Evolutionary conservation across 345 rosid species (phyloP), one percentile per base, ranked within the genome.

Genomic region (Hevea brasiliensis): DNA sequence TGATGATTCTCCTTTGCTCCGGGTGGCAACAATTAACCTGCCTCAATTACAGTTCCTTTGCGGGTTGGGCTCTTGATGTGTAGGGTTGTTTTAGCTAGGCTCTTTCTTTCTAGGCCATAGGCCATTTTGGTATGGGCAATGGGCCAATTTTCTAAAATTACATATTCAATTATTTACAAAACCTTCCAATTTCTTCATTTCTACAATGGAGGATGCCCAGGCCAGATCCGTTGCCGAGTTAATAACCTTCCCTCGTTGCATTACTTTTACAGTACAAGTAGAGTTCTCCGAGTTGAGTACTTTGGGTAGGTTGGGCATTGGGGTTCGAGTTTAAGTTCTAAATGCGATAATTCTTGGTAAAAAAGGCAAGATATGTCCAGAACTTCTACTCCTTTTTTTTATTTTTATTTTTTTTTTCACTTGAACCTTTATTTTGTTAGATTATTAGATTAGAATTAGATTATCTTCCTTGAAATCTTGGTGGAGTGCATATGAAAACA

Each of bases 201-300:
- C 50, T 66, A 7, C 67, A 35, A 92, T 95, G 99, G 99, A 92
- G 78, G 95, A 92, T 77, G 98, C 99, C 8, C 91, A 84, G 66
- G 94, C 96, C 74, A 89, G 97, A 95, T 95, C 99, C 81, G 90
- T 87, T 71, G 5, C 89, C 14, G 99, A 95, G 99, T 98, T 92
- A 71, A 79, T 77, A 77, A 32, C 20, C 76, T 61, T 75, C 50
- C 60, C 64, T 75, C 55, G 40, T 55, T 67, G 40, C 57, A 24
- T 15, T 72, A 44, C 37, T 60, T 50, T 53, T 26, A 20, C 4
- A n/a, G 15, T 29, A 55, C 18, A 56, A 56, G 40, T 50, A 37
- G 53, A 15, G 12, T 48, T 48, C 2, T 8, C 56, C n/a, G 41
- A n/a, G 62, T 62, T 63, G 51, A 27, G 1, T 44, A 15, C 24